These are phyloP conservation scores for Coniferiporia sulphurascens DNA, from an alignment of 1,284 basidiomycete species.

Conservation along the genomic window DNA sequence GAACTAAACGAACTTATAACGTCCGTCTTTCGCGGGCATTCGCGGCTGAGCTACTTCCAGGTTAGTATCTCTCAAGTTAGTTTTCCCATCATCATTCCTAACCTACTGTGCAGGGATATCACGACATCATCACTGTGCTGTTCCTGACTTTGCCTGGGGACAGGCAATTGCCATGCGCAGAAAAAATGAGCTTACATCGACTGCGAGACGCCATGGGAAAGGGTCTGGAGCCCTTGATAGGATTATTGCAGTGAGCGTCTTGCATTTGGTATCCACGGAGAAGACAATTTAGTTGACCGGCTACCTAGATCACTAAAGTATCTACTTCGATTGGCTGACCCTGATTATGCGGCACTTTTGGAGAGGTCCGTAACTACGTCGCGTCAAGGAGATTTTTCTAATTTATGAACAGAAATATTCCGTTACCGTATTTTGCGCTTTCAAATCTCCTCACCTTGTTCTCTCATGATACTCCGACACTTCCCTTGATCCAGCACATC, in stretches of 20 bases:
- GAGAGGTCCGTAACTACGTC: conserved; percentile 47
- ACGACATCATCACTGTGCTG: conserved; percentile 86
- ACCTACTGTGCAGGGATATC: conserved; percentile 65
- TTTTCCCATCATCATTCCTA: neutral
- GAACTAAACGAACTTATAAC: conserved; percentile 74
- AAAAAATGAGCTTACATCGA: conserved; percentile 76
- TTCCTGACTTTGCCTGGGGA: conserved; percentile 73
- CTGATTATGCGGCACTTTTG: conserved; percentile 61
- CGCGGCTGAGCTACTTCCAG: conserved; percentile 82
- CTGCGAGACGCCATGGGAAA: conserved; percentile 87
- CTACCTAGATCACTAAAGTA: conserved; percentile 61
- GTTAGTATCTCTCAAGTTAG: conserved; percentile 29
- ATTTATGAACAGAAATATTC: conserved; percentile 40
- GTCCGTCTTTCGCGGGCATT: conserved; percentile 67
- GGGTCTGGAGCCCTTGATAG: conserved; percentile 81
- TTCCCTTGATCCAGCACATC: conserved; percentile 80
- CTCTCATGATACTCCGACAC: conserved; percentile 84
- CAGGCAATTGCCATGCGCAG: conserved; percentile 51
- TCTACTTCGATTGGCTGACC: conserved; percentile 66
- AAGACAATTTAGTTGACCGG: conserved; percentile 9
- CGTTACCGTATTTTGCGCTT: conserved; percentile 82
- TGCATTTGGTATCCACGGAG: neutral
- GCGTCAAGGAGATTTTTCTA: conserved; percentile 6
- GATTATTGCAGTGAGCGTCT: conserved; percentile 63
- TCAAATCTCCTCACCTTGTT: conserved; percentile 89